Base-by-base conservation (phyloP, 1,139 yeast genomes). In the Taphrina populina region DNA sequence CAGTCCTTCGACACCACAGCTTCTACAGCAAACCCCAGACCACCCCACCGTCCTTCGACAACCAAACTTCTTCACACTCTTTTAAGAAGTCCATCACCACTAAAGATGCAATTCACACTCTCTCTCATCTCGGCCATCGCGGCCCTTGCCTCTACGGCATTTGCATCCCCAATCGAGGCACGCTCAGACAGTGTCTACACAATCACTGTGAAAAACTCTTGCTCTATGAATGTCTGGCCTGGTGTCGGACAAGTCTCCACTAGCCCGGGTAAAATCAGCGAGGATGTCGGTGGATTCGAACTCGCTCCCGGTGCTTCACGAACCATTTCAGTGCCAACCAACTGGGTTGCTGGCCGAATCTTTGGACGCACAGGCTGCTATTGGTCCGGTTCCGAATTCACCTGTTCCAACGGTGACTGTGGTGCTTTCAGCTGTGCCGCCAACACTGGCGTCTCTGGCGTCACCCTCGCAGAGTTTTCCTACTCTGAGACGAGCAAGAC, bases 391-490 rank as follows among this genome's bases (percentile, higher is more conserved):
- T 15, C 19, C n/a, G 23, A 23, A 45, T 49, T 40, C 21, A 30
- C 30, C 40, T 49, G 54, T 26, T 45, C 45, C n/a, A 40, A 32
- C 36, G 54, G 54, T 32, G 54, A 49, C 54, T 49, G 54, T 36
- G 54, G 54, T 33, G 37, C 33, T 15, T 33, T 23, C 40, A 26
- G 27, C 17, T 49, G 54, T n/a, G 37, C 29, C 17, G 19, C 15
- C 37, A 39, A 24, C 26, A 49, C 54, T 26, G 54, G 54, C 15
- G 39, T 49, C 19, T 20, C 30, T 10, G 54, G 54, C 11, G 54
- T 49, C 46, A 49, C 54, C 17, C 54, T 49, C 11, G 54, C 54
- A 34, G 54, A 49, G 54, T 49, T 49, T 33, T 37, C 46, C 54
- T 49, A 41, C 32, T 49, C 54, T 32, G 54, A 40, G 40, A 49